Evolutionary conservation across 495 filamentous ascomycete species (phyloP).

Genomic region (Aspergillus ellipticus): DNA sequence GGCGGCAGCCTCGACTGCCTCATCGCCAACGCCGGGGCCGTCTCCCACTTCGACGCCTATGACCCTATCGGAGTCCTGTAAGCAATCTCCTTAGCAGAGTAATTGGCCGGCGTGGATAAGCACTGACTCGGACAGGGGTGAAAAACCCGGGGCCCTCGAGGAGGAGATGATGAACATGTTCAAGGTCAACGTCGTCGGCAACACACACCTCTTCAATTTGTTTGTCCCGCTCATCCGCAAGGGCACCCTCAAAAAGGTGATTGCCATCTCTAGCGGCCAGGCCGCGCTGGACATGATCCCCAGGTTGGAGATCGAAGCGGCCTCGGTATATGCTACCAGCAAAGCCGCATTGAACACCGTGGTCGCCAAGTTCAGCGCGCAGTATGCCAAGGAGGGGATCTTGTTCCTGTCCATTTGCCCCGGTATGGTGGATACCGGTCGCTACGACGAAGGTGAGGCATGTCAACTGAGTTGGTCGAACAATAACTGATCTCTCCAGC

Average conservation of each 20-base stretch:
- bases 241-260: slow-evolving; percentile 52
- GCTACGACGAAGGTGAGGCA: slow-evolving; percentile 19
- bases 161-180: slow-evolving; percentile 11
- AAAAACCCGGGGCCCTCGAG: not conserved
- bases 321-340: slow-evolving; percentile 30
- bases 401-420: slow-evolving; percentile 49
- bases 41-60: not conserved
- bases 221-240: slow-evolving; percentile 50
- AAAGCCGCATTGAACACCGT: slow-evolving; percentile 46
- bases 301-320: slow-evolving; percentile 22
- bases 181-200: slow-evolving; percentile 43
- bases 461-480: not conserved
- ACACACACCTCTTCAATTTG: slow-evolving; percentile 49
- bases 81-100: not conserved
- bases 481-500: slow-evolving; percentile 20
- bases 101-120: not conserved
- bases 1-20: not conserved
- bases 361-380: slow-evolving; percentile 46
- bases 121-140: not conserved
- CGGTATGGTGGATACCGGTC: slow-evolving; percentile 41
- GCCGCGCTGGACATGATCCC: slow-evolving; percentile 45
- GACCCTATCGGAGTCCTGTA: not conserved
- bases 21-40: not conserved
- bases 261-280: slow-evolving; percentile 47
- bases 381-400: slow-evolving; percentile 49